phyloP scores from a whole-genome alignment of 1,284 basidiomycete genomes.

The Volvariella volvacea region DNA sequence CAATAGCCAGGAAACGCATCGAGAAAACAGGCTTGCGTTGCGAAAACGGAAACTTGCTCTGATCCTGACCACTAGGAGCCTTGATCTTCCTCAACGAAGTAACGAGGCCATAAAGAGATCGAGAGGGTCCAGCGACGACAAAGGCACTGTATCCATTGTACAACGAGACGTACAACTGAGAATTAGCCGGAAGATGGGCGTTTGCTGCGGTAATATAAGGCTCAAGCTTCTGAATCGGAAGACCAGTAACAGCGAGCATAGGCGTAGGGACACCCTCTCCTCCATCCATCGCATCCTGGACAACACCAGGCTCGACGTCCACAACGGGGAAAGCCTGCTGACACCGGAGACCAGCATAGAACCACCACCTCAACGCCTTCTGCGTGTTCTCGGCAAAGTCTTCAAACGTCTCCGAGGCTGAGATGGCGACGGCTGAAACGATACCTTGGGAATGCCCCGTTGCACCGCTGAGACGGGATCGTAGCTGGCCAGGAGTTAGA shows the following conservation, averaged over 20 bases:
- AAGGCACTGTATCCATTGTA: conserved; percentile 90
- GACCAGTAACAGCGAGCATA: conserved; percentile 89
- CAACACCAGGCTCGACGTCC: conserved; percentile 82
- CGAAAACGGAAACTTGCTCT: conserved; percentile 90
- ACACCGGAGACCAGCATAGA: conserved; percentile 90
- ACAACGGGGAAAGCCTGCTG: conserved; percentile 95
- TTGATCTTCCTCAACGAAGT: conserved; percentile 85
- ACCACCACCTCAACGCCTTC: conserved; percentile 88
- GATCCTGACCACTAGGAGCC: conserved; percentile 83
- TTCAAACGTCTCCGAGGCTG: conserved; percentile 74
- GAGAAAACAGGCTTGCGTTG: conserved; percentile 94
- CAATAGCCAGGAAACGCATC: conserved; percentile 89
- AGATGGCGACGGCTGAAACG: conserved; percentile 84
- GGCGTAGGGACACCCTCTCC: conserved; percentile 92
- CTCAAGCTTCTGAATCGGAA: conserved; percentile 74
- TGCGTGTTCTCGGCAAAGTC: conserved; percentile 70
- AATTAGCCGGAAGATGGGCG: conserved; percentile 73
- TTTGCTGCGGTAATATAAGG: conserved; percentile 87
- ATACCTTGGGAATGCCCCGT: conserved; percentile 98
- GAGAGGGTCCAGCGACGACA: conserved; percentile 90
- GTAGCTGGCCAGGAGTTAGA: conserved; percentile 76
- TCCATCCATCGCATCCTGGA: conserved; percentile 84
- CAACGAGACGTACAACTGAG: conserved; percentile 81
- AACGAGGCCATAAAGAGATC: conserved; percentile 91
- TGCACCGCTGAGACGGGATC: conserved; percentile 72